A percentile compares a stretch with the other conserved stretches of the same genome.
These are phyloP conservation scores for Apiospora phragmitis DNA, from an alignment of 2,329 filamentous ascomycete genomes.

Conservation along the genomic window DNA sequence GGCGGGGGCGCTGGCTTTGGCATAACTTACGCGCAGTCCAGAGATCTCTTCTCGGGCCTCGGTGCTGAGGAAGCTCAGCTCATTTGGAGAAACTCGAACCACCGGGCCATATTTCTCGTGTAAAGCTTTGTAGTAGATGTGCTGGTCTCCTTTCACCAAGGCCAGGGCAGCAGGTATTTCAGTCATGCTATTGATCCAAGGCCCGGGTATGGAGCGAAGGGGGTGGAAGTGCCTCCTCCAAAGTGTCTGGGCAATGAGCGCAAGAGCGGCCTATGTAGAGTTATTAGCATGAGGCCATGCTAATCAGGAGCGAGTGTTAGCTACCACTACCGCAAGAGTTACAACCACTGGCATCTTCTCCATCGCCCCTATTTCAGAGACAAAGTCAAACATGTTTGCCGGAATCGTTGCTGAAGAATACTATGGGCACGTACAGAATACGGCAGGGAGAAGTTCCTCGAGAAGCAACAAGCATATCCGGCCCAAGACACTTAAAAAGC, in stretches of 20 bases:
- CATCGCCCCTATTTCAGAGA: background rate
- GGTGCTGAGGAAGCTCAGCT: slow-evolving; percentile 28
- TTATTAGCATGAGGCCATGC: background rate
- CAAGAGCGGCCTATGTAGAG: background rate
- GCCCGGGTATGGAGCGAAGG: slow-evolving; percentile 25
- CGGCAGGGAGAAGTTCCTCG: no score
- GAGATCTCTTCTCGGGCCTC: slow-evolving; percentile 32
- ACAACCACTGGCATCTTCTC: background rate
- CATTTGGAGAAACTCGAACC: slow-evolving; percentile 27
- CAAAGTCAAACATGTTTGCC: background rate
- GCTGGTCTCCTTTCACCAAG: slow-evolving; percentile 26
- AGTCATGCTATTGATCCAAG: slow-evolving; percentile 25
- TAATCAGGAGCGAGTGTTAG: fast-evolving
- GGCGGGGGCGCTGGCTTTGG: no score
- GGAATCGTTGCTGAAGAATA: no score
- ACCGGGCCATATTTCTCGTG: slow-evolving; percentile 31
- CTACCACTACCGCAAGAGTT: background rate
- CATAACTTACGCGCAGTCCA: slow-evolving; percentile 22
- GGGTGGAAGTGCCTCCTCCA: slow-evolving; percentile 24
- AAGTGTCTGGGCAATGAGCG: slow-evolving; percentile 11
- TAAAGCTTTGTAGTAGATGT: slow-evolving; percentile 23
- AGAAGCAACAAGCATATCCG: background rate
- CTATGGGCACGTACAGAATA: background rate
- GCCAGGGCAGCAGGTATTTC: slow-evolving; percentile 22
- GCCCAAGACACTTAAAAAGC: no score